phyloP scores from a whole-genome alignment of 495 filamentous ascomycete genomes.

The Aspergillus homomorphus region DNA sequence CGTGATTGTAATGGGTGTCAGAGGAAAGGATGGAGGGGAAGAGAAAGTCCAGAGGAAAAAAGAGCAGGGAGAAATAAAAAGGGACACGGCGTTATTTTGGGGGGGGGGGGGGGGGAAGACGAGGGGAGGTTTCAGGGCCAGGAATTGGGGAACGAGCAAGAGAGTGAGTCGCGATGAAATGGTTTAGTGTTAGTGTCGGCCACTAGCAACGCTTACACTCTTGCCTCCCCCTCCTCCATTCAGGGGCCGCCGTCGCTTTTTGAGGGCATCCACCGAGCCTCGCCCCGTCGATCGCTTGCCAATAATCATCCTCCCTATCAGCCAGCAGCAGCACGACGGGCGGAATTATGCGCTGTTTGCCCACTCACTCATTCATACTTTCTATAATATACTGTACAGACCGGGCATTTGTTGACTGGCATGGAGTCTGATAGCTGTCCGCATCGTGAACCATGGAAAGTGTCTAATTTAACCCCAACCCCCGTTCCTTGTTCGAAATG shows the following conservation, averaged over 20 bases:
- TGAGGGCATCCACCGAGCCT: slow-evolving; percentile 11
- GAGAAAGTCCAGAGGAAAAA: background rate
- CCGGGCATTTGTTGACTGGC: background rate
- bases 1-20: background rate
- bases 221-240: background rate
- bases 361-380: background rate
- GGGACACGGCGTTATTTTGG: slow-evolving; percentile 3
- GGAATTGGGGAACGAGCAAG: background rate
- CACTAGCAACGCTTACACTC: background rate
- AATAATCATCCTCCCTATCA: slow-evolving; percentile 16
- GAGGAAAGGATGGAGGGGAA: background rate
- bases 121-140: slow-evolving; percentile 2
- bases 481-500: background rate
- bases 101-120: no score
- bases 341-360: background rate
- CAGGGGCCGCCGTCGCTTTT: background rate
- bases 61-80: background rate
- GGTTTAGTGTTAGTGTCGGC: background rate
- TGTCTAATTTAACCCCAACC: background rate
- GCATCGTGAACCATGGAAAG: slow-evolving; percentile 3
- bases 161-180: background rate
- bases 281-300: slow-evolving; percentile 22
- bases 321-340: background rate
- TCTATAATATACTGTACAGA: background rate
- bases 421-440: background rate